Base-by-base conservation (phyloP, 208 protist genomes). In the Balamuthia mandrillaris region DNA sequence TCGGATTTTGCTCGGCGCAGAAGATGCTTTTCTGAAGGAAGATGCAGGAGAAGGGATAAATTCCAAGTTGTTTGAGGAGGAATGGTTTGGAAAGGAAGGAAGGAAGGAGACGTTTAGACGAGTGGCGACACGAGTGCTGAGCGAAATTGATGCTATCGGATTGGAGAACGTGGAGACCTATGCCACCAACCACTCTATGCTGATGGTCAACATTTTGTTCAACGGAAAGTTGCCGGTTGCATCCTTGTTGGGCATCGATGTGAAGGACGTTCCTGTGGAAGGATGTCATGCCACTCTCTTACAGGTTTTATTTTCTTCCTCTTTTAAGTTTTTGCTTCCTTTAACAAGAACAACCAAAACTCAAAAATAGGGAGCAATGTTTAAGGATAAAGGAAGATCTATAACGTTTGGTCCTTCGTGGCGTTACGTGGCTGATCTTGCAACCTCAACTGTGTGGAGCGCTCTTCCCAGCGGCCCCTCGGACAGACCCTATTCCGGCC, bases 331-430 rank as follows among this genome's bases (percentile, higher is more conserved):
- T 56, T 56, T 56, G 18, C 49, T 56, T 56, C n/a, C 18, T n/a
- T 56, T n/a, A n/a, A n/a, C n/a, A n/a, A n/a, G n/a, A n/a, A n/a
- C n/a, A n/a, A n/a, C n/a, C n/a, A n/a, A n/a, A n/a, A n/a, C n/a
- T n/a, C n/a, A n/a, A n/a, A n/a, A n/a, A n/a, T 35, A 81, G 72
- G 72, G 72, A n/a, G 35, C 72, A 0, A 27, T 81, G 47, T 81
- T 81, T 37, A 18, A 24, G 12, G 44, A 54, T 10, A 5, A 60
- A 4, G 72, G 45, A n/a, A 21, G 72, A 12, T 31, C 52, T 27
- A 29, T 61, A 49, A 81, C 47, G 35, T 81, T 81, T 49, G 52
- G 72, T 41, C 72, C 72, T 14, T 81, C 72, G 7, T 81, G 44
- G 9, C 72, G 72, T 0, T 81, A 61, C 51, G 44, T 81, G 21